Evolutionary conservation across 352 stramenopile species (phyloP), one percentile per base, ranked within the genome.

Genomic region (Globisporangium camurandrum): DNA sequence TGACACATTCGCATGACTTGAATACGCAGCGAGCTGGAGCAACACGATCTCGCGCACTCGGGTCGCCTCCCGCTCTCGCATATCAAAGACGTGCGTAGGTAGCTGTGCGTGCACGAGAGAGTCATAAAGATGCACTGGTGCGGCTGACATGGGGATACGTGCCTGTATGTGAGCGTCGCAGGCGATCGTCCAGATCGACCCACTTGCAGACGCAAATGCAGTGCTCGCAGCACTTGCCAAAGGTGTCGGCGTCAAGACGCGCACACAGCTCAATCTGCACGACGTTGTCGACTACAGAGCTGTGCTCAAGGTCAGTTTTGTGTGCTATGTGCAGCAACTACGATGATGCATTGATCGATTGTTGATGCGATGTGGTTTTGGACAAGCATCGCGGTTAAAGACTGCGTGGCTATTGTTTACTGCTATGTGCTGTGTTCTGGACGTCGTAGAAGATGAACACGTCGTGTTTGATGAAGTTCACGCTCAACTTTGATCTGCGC

Each of bases 391-490:
- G n/a, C n/a, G n/a, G n/a, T n/a, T n/a, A n/a, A n/a, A 34, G 30
- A 34, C 8, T 22, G 5, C 11, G 34, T 22, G 41, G 9, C 16
- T 42, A 12, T 46, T 38, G 12, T 20, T 34, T 56, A 9, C 20
- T 9, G 14, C 17, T 56, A 24, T 12, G 4, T 8, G 12, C 1
- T 7, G 24, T 41, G 22, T 16, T 30, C 11, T 50, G 2, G 12
- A 51, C 1, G 1, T 19, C 12, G 10, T 36, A 90, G 78, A 72
- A 69, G 67, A 75, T 90, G 62, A 90, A 88, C 58, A 65, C 64
- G 5, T 61, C 57, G 22, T 74, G 72, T 8, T 54, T 90, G 33
- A 82, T 90, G 70, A 90, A 90, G 63, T 86, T 86, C 55, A 67
- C 70, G 12, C 62, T 86, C 33, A 90, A 90, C 43, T 90, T 75